These are phyloP conservation scores for Nannochloropsis gaditana DNA, from an alignment of 108 stramenopile species.

Conservation along the genomic window DNA sequence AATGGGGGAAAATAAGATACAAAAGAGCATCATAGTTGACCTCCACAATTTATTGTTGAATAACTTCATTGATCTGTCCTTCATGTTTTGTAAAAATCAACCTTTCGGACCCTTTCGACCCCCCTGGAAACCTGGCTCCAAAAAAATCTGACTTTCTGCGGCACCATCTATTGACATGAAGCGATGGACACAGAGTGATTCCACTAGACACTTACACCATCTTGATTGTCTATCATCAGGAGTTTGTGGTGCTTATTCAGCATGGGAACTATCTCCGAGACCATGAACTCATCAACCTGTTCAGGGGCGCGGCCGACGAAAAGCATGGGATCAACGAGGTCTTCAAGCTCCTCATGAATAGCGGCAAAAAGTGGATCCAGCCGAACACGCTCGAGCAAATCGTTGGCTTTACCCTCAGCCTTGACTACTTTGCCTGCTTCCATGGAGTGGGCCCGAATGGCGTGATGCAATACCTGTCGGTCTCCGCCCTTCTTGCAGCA, in stretches of 20 bases:
- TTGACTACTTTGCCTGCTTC: conserved; percentile 95
- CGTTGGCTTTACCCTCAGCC: conserved; percentile 94
- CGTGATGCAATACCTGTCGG: conserved; percentile 85
- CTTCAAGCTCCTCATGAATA: conserved; percentile 77
- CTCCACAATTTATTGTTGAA: no score
- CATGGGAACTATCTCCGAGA: conserved; percentile 77
- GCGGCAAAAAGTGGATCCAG: conserved; percentile 74
- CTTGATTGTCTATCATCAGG: conserved; percentile 67
- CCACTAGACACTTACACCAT: conserved; percentile 86
- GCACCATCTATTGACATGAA: no score
- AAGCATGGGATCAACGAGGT: conserved; percentile 77
- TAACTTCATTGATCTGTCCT: no score
- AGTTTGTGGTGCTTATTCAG: conserved; percentile 67
- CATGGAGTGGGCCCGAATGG: conserved; percentile 94
- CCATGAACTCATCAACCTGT: conserved; percentile 87
- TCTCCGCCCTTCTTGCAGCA: conserved; percentile 97
- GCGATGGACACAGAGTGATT: not conserved
- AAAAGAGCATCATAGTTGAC: no score
- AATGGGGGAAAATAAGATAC: no score
- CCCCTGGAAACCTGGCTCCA: no score
- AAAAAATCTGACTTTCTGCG: no score
- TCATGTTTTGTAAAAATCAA: no score
- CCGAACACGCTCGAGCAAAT: conserved; percentile 87
- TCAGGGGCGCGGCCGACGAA: conserved; percentile 91
- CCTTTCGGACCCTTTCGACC: no score